phyloP scores from a whole-genome alignment of 2,329 filamentous ascomycete species.

The Davidsoniella virescens region DNA sequence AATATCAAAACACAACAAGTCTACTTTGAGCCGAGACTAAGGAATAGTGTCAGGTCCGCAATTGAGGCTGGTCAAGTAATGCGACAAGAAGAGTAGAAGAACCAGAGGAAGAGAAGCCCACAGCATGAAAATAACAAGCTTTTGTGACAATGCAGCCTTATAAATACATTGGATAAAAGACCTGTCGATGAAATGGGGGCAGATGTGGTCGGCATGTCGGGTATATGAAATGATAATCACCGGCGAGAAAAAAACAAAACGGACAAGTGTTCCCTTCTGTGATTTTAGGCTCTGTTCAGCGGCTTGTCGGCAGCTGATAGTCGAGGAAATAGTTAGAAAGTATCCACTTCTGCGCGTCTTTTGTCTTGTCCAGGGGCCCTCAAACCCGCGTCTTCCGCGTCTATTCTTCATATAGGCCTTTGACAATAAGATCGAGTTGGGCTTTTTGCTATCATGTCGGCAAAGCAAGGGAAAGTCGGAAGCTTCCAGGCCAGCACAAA shows the following conservation, averaged over 20 bases:
- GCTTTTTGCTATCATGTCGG: not conserved
- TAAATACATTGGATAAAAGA: too few relatives aligned
- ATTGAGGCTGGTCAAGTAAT: too few relatives aligned
- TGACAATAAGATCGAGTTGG: conserved; percentile 2
- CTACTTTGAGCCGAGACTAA: too few relatives aligned
- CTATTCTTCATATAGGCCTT: conserved; percentile 14
- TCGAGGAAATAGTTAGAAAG: not conserved
- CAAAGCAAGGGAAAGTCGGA: not conserved
- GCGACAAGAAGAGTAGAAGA: too few relatives aligned
- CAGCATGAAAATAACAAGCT: too few relatives aligned
- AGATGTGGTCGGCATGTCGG: too few relatives aligned
- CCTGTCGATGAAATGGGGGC: too few relatives aligned
- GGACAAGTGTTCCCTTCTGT: conserved; percentile 2
- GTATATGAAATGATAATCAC: too few relatives aligned
- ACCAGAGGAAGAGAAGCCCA: too few relatives aligned
- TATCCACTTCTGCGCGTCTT: conserved; percentile 9
- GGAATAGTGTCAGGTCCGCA: too few relatives aligned
- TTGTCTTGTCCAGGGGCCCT: conserved; percentile 1
- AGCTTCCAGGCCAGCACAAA: not conserved
- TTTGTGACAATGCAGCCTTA: too few relatives aligned
- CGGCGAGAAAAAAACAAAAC: not conserved
- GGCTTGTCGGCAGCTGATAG: not conserved
- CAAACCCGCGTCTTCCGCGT: conserved; percentile 15
- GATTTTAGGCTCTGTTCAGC: not conserved
- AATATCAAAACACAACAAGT: too few relatives aligned